Evolutionary conservation across 495 filamentous ascomycete species (phyloP).

Genomic region (Hyaloscypha finlandica): DNA sequence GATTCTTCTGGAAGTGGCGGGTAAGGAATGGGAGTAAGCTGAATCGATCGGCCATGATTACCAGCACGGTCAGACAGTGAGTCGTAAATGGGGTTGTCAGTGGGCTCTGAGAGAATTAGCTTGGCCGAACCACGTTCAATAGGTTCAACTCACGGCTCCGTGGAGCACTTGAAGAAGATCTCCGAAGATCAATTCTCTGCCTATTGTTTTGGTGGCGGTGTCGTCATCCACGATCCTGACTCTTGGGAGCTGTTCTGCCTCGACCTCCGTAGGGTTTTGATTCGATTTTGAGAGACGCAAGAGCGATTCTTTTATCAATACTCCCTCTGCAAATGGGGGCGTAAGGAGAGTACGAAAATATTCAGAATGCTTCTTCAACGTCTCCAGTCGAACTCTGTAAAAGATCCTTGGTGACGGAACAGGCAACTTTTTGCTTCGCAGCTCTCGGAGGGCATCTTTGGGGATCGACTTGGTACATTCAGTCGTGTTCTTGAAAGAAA

Average conservation of each 20-base stretch:
- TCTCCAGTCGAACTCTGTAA: constrained; percentile 41
- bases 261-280: constrained; percentile 47
- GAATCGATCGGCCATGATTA: constrained; percentile 68
- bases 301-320: constrained; percentile 44
- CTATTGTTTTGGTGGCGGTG: constrained; percentile 52
- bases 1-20: constrained; percentile 43
- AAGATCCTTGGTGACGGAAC: constrained; percentile 29
- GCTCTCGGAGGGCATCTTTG: constrained; percentile 23
- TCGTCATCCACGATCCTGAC: constrained; percentile 61
- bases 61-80: constrained; percentile 59
- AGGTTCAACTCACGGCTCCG: constrained; percentile 34
- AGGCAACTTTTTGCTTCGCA: constrained; percentile 27
- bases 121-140: not conserved
- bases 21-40: constrained; percentile 51
- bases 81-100: constrained; percentile 39
- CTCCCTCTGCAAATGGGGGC: constrained; percentile 52
- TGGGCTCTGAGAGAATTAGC: constrained; percentile 16
- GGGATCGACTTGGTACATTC: constrained; percentile 30
- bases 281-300: constrained; percentile 41
- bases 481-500: constrained; percentile 49
- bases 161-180: constrained; percentile 63
- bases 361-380: constrained; percentile 49
- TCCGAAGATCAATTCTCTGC: constrained; percentile 47
- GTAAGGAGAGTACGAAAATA: constrained; percentile 62
- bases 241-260: constrained; percentile 50